Base-by-base conservation (phyloP, 257 asterid species). In the Sherardia arvensis region DNA sequence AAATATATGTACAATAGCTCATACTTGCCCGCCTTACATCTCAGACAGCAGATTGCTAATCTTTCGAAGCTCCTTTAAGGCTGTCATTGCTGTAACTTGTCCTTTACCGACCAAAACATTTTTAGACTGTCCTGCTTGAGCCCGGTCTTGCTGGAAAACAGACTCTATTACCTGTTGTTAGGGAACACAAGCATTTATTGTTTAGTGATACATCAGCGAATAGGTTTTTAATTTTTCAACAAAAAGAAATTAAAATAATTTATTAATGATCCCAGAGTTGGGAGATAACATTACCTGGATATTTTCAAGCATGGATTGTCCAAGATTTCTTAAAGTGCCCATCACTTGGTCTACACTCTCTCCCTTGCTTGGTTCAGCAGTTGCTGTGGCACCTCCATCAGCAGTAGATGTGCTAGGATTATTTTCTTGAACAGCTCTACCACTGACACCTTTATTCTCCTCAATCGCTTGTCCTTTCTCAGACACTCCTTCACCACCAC, bases 1-100 rank as follows among this genome's bases (percentile, higher is more conserved):
- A 67, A 63, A 53, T 36, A 65, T 61, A 83, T 71, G 58, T 75
- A 76, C 86, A 79, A 25, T 55, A 38, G 14, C 15, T 22, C 58
- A 54, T 15, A 38, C 48, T 28, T 14, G 27, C 27, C 62, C 28
- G 32, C 49, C 79, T 85, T 83, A 86, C 95, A 88, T 83, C 73
- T 85, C 94, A 14, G 91, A 86, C 36, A 91, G 74, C 63, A 91
- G 74, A 66, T 81, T 77, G 85, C 98, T 82, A 68, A 91, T 91
- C 73, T 85, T 91, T 71, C 90, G 77, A 69, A 91, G 98, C 83
- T 91, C 96, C 67, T 81, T 80, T 43, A 91, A 83, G 20, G 98
- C 98, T 3, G 87, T 61, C 84, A 82, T 77, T 67, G 96, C 94
- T 22, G 91, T 77, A 51, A 77, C 85, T 76, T 83, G 92, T 60